Conservation (phyloP, 2,329 filamentous ascomycete genomes). For the Chalaropsis thielavioides region DNA sequence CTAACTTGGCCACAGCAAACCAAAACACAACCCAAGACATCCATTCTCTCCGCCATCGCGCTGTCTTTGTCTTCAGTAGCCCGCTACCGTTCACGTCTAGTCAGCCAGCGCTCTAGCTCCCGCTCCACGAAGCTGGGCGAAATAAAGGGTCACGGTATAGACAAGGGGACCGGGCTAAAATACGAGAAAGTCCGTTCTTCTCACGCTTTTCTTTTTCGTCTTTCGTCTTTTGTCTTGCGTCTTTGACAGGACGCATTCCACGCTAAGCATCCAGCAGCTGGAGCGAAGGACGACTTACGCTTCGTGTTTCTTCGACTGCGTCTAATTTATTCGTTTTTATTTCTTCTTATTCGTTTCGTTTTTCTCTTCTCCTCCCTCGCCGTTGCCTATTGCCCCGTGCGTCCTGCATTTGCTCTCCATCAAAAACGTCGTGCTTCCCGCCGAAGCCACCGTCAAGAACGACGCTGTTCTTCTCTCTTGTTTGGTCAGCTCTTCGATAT, state of each 20-base stretch:
- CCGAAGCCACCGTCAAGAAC: conserved; percentile 3
- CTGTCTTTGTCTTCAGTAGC: too few relatives aligned
- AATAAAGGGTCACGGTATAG: neutral
- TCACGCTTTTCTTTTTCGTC: neutral
- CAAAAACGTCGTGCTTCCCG: conserved; percentile 16
- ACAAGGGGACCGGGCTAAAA: neutral
- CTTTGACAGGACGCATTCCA: neutral
- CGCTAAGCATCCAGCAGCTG: neutral
- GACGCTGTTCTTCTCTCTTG: neutral
- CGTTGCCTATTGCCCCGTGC: neutral
- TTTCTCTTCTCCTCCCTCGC: conserved; percentile 16
- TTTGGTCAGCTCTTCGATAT: neutral
- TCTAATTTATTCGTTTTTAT: conserved; percentile 1
- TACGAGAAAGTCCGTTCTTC: neutral
- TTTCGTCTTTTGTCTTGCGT: neutral
- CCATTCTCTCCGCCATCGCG: too few relatives aligned
- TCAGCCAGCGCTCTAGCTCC: neutral
- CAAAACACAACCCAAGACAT: too few relatives aligned
- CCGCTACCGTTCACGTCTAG: neutral
- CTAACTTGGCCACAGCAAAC: too few relatives aligned
- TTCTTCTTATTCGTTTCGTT: conserved; percentile 17
- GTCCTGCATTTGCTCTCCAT: neutral
- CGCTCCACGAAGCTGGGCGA: neutral
- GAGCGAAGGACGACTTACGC: neutral
- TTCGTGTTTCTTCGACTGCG: neutral